Conservation (phyloP, 106 monocot species). For the Posidonia australis region DNA sequence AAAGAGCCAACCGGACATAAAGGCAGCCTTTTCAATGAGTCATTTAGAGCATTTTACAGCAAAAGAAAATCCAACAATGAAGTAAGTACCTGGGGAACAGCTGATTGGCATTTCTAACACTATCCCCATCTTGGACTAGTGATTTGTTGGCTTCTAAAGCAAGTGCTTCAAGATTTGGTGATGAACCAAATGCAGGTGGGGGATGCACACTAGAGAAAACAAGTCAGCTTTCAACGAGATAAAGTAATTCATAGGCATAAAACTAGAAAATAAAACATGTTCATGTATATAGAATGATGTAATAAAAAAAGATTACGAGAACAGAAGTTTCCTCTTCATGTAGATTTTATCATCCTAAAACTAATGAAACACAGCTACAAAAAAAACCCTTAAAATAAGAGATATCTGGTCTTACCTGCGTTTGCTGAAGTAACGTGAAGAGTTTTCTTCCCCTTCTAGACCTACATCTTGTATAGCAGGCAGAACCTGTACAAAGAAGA, state of each 20-base stretch:
- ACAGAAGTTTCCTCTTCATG: no score
- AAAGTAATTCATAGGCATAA: neutral
- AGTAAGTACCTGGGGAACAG: slow-evolving; percentile 3
- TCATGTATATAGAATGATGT: no score
- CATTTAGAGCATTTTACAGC: no score
- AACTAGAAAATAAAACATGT: neutral
- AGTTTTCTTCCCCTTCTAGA: slow-evolving; percentile 11
- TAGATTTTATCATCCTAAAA: no score
- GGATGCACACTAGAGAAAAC: slow-evolving; percentile 19
- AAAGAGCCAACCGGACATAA: neutral
- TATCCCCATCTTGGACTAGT: slow-evolving; percentile 13
- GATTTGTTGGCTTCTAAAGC: slow-evolving; percentile 18
- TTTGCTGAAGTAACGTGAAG: slow-evolving; percentile 10
- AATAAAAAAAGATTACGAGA: no score
- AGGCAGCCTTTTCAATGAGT: no score
- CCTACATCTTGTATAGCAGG: slow-evolving; percentile 8
- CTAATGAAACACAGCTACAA: neutral
- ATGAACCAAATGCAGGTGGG: slow-evolving; percentile 32
- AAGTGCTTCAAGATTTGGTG: slow-evolving; percentile 27
- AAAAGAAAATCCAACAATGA: neutral
- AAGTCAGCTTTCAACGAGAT: neutral
- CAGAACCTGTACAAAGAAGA: slow-evolving; percentile 3
- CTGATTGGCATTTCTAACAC: slow-evolving; percentile 8
- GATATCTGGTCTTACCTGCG: slow-evolving; percentile 8
- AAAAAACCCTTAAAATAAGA: neutral